Evolutionary conservation across 2,329 filamentous ascomycete species (phyloP).

Genomic region (Coniochaeta sp.): DNA sequence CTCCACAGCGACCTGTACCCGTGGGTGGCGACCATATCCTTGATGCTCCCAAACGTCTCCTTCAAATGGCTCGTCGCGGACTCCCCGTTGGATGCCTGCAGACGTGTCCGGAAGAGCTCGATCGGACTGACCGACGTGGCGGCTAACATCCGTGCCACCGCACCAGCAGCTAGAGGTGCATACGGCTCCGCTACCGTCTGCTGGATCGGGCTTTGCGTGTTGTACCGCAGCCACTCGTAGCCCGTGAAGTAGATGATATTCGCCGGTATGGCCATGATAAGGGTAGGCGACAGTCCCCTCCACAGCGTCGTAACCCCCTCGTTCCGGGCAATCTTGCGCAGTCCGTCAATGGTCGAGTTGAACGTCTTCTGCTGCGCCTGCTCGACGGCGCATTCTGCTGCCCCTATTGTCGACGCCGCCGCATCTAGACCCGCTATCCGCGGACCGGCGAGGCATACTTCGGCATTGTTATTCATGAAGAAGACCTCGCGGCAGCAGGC

Average conservation of each 20-base stretch:
- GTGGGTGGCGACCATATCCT: conserved; percentile 68
- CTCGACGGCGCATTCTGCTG: conserved; percentile 75
- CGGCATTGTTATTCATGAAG: conserved; percentile 80
- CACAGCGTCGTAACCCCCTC: conserved; percentile 83
- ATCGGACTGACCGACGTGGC: conserved; percentile 82
- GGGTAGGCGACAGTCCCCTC: conserved; percentile 87
- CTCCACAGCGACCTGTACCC: conserved; percentile 85
- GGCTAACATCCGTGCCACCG: conserved; percentile 69
- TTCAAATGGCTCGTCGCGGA: conserved; percentile 63
- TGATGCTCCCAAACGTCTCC: conserved; percentile 69
- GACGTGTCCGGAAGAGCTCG: conserved; percentile 86
- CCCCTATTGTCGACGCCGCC: conserved; percentile 33
- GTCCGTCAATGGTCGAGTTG: conserved; percentile 83
- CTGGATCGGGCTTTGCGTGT: conserved; percentile 64
- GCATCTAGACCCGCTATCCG: conserved; percentile 36
- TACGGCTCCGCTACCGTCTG: conserved; percentile 59
- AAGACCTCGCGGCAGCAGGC: conserved; percentile 96
- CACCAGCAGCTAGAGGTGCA: conserved; percentile 73
- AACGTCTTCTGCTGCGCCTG: conserved; percentile 78
- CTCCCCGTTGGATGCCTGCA: conserved; percentile 66
- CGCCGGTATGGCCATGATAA: conserved; percentile 87
- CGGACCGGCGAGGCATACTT: conserved; percentile 70
- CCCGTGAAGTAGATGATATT: conserved; percentile 99
- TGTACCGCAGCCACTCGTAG: conserved; percentile 87
- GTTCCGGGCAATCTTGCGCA: conserved; percentile 90